Conservation (phyloP, 2,329 filamentous ascomycete species). For the Ceratocystis cubensis region DNA sequence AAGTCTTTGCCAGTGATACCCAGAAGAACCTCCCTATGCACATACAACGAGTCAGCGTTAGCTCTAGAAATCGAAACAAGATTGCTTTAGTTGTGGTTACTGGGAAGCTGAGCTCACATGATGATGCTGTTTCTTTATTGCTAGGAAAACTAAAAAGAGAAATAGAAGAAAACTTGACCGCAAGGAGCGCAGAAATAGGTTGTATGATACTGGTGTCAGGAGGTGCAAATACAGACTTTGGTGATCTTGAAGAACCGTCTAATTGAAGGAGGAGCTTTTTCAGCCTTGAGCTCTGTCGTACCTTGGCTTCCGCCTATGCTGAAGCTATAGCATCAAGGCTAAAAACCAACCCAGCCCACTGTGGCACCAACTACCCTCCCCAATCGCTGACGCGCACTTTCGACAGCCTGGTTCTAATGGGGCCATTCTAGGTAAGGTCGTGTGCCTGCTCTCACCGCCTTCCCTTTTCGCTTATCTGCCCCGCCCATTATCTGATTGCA, state of each 20-base stretch:
- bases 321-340: constrained; percentile 15
- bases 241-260: constrained; percentile 6
- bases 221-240: background rate
- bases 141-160: background rate
- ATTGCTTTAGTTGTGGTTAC: background rate
- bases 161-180: background rate
- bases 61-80: background rate
- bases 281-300: constrained; percentile 19
- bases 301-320: constrained; percentile 17
- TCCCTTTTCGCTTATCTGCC: constrained; percentile 16
- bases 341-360: constrained; percentile 14
- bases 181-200: background rate
- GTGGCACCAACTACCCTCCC: constrained; percentile 2
- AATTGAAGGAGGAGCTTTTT: constrained; percentile 11
- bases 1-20: constrained; percentile 99
- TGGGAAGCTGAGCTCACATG: constrained; percentile 11
- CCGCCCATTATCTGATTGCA: constrained; percentile 20
- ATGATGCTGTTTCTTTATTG: background rate
- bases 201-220: background rate
- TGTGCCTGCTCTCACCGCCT: constrained; percentile 30
- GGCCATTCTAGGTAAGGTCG: constrained; percentile 16
- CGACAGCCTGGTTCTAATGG: constrained; percentile 19
- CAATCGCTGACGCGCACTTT: constrained; percentile 19
- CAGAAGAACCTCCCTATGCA: constrained; percentile 80
- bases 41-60: background rate